These are phyloP conservation scores for Alloteropsis angusta DNA, from an alignment of 202 grass and related monocot genomes.

Conservation along the genomic window DNA sequence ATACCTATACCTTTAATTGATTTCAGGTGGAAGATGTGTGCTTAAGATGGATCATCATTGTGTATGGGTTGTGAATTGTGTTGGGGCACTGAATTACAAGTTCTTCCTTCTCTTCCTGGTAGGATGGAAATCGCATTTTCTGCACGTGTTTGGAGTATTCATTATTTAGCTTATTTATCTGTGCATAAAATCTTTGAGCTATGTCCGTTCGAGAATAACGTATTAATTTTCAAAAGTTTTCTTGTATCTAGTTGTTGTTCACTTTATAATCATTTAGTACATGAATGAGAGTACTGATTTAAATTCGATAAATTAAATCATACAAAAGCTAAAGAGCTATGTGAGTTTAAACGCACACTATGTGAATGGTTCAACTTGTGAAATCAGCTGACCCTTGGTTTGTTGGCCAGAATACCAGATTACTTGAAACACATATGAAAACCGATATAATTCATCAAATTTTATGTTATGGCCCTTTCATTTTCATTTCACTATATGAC, in stretches of 20 bases:
- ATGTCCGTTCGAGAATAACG: not conserved
- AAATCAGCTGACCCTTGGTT: not conserved
- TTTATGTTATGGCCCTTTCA: not conserved
- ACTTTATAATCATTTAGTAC: not conserved
- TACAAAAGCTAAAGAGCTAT: not conserved
- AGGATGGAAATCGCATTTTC: slow-evolving; percentile 15
- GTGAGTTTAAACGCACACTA: not conserved
- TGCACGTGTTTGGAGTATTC: not conserved
- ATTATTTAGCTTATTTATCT: not conserved
- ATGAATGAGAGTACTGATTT: not conserved
- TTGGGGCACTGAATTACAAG: slow-evolving; percentile 94
- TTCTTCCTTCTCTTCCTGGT: slow-evolving; percentile 98
- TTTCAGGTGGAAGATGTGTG: slow-evolving; percentile 75
- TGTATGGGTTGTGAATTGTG: slow-evolving; percentile 88
- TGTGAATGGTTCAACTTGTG: not conserved
- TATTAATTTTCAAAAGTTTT: not conserved
- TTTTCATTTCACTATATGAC: not conserved
- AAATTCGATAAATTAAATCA: not conserved
- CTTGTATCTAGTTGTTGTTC: not conserved
- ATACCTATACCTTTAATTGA: not conserved
- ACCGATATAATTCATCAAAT: not conserved
- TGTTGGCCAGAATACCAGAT: not conserved
- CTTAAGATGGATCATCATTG: slow-evolving; percentile 87
- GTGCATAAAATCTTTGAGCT: not conserved
- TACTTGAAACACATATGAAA: not conserved